A percentile compares a stretch with the other conserved stretches of the same genome.
phyloP scores from a whole-genome alignment of 805 yeast genomes.

The Starmerella davenportii region DNA sequence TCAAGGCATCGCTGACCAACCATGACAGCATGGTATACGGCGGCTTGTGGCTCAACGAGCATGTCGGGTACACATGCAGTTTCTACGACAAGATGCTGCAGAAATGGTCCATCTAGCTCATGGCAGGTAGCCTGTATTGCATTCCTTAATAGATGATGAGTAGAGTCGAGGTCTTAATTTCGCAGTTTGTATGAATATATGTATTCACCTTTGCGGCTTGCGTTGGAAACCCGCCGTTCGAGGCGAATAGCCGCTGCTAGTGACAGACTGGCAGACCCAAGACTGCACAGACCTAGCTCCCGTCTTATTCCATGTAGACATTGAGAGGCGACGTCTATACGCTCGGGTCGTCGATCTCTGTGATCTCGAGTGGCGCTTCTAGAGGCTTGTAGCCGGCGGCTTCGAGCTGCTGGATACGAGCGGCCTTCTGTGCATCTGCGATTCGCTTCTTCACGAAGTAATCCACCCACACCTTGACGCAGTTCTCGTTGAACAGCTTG shows the following conservation, averaged over 20 bases:
- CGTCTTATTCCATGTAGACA: too few relatives aligned
- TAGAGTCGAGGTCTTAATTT: too few relatives aligned
- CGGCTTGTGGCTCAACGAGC: slow-evolving; percentile 59
- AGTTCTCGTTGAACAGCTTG: slow-evolving; percentile 45
- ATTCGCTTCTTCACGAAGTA: slow-evolving; percentile 83
- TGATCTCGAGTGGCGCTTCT: slow-evolving; percentile 12
- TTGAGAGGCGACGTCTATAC: too few relatives aligned
- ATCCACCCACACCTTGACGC: slow-evolving; percentile 74
- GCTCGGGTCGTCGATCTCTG: slow-evolving; percentile 7
- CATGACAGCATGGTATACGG: slow-evolving; percentile 94
- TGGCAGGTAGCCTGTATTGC: too few relatives aligned
- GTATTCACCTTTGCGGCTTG: too few relatives aligned
- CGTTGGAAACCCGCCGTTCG: too few relatives aligned
- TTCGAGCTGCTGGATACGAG: slow-evolving; percentile 51
- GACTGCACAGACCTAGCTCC: too few relatives aligned
- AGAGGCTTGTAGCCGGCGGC: slow-evolving; percentile 33
- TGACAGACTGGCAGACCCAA: too few relatives aligned
- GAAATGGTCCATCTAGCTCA: slow-evolving; percentile 54
- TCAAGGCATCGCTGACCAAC: slow-evolving; percentile 9
- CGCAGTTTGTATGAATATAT: too few relatives aligned
- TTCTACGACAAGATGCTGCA: slow-evolving; percentile 78
- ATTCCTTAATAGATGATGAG: too few relatives aligned
- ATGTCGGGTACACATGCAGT: slow-evolving; percentile 59
- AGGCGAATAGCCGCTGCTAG: too few relatives aligned
- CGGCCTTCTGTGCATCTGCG: slow-evolving; percentile 51